Conservation (phyloP, 2,329 filamentous ascomycete species). For the Pyricularia sp. region DNA sequence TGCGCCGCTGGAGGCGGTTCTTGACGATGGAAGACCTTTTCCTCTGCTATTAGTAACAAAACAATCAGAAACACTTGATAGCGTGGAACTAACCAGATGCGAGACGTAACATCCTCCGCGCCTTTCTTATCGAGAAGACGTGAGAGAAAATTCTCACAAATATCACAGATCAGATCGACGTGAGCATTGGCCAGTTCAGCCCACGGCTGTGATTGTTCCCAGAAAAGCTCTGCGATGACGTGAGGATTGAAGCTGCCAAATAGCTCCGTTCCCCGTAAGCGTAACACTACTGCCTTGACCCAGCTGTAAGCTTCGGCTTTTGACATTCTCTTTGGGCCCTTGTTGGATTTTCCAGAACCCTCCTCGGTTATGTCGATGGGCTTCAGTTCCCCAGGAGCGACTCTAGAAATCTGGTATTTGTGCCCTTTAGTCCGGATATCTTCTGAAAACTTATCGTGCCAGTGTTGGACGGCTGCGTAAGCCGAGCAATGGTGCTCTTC, state of each 20-base stretch:
- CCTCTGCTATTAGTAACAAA: neutral
- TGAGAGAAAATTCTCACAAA: neutral
- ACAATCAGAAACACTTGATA: neutral
- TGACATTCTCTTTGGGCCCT: neutral
- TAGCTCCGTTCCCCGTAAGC: slow-evolving; percentile 22
- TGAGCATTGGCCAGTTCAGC: neutral
- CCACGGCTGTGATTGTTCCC: slow-evolving; percentile 22
- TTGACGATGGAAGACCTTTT: neutral
- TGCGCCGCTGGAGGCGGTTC: neutral
- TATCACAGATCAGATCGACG: neutral
- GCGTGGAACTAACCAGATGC: neutral
- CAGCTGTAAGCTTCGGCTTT: slow-evolving; percentile 10
- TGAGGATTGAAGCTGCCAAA: slow-evolving; percentile 24
- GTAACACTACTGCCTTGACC: slow-evolving; percentile 17
- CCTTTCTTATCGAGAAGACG: neutral
- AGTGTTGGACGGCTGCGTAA: neutral
- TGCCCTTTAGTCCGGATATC: slow-evolving; percentile 3
- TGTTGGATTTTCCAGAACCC: neutral
- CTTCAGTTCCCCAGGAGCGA: neutral
- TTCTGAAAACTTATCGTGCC: neutral
- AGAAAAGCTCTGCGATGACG: slow-evolving; percentile 22
- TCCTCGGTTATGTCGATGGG: neutral
- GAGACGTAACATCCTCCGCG: neutral
- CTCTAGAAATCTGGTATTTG: neutral
- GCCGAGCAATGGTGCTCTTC: neutral